phyloP scores from a whole-genome alignment of 2,329 filamentous ascomycete species.

The Sclerotinia sclerotiorum region DNA sequence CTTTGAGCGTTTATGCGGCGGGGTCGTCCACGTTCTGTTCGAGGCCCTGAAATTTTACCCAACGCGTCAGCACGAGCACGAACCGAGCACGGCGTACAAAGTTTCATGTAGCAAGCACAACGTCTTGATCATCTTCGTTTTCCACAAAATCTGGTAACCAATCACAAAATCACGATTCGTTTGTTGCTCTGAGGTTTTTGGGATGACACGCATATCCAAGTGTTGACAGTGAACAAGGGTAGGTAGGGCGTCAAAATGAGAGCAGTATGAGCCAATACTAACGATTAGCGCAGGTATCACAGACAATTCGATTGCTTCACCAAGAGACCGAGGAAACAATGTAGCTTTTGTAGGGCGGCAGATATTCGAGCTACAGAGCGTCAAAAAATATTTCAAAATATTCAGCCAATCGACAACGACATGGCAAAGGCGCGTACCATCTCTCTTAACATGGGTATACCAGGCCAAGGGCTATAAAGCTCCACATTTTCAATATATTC shows the following conservation, averaged over 20 bases:
- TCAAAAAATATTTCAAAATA: not conserved
- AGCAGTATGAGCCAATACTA: not conserved
- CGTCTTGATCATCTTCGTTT: not conserved
- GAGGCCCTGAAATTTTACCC: not conserved
- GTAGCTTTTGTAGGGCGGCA: not conserved
- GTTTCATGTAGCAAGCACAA: not conserved
- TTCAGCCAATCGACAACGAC: not conserved
- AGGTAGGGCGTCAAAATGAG: slow-evolving; percentile 1
- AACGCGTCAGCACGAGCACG: not conserved
- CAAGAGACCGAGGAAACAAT: not conserved
- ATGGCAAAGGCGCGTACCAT: not conserved
- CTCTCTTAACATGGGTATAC: not conserved
- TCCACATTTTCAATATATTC: slow-evolving; percentile 22
- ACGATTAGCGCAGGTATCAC: not conserved
- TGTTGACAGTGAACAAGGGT: not conserved
- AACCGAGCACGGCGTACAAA: not conserved
- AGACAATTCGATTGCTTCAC: not conserved
- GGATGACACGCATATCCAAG: not conserved
- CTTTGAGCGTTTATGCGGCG: not conserved
- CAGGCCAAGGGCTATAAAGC: not conserved
- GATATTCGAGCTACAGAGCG: slow-evolving; percentile 2
- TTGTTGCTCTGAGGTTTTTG: not conserved
- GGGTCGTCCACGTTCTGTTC: not conserved
- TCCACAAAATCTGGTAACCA: not conserved
- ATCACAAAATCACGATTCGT: not conserved